Base-by-base conservation (phyloP, 345 rosid genomes). In the Leavenworthia alabamica region DNA sequence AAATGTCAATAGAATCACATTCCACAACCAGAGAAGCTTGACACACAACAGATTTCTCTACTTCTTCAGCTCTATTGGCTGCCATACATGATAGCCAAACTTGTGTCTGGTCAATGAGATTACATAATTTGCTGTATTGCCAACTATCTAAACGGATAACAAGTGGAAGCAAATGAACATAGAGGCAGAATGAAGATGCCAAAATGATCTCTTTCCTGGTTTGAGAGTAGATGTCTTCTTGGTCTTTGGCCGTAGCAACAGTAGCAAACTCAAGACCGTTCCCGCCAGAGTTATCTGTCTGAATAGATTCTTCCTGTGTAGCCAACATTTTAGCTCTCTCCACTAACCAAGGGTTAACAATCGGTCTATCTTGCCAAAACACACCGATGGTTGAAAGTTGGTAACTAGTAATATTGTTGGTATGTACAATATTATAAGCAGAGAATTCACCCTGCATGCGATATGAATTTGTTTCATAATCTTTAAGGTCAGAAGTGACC, bases 291-390 rank as follows among this genome's bases (percentile, higher is more conserved):
- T 83, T 77, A 70, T 55, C 62, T 71, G 74, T 75, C 59, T 75
- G 75, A 64, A 72, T 71, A 14, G 77, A 71, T 67, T 81, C 94
- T 62, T 79, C 85, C 36, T 70, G 73, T 7, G 81, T 77, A 62
- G 88, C 92, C 67, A 88, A 62, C 35, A 72, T 72, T 81, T 87
- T 93, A 41, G 86, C 99, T 78, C 67, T 85, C 74, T 84, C 86
- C 8, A 79, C 81, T 55, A 87, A 67, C 90, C 82, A 78, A 56
- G 82, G 86, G 66, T 87, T 86, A 52, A 79, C 77, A 35, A 73
- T 71, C 66, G 68, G 63, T 64, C 76, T 77, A 51, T 87, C 90
- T 77, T 84, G 92, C 96, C 97, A 93, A 75, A 75, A 70, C 77
- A 89, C 55, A 66, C 85, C 84, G 70, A 93, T 56, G 14, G 79